phyloP scores from a whole-genome alignment of 148 eudicot species.

The Chenopodium suecicum region DNA sequence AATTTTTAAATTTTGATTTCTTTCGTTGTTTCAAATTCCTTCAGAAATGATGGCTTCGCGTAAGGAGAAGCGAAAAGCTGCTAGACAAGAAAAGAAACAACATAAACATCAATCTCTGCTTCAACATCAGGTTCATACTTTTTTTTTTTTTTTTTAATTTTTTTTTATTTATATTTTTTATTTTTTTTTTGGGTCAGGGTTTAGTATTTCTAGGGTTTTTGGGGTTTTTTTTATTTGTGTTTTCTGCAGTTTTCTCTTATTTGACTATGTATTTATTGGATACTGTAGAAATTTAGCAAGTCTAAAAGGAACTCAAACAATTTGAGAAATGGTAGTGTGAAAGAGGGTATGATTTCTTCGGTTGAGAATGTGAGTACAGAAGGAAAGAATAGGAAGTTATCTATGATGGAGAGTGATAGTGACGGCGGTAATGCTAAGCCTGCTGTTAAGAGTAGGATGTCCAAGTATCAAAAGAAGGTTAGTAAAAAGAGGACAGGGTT shows the following conservation, averaged over 20 bases:
- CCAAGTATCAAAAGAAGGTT: slow-evolving; percentile 17
- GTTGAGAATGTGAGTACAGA: slow-evolving; percentile 10
- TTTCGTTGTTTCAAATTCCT: background rate
- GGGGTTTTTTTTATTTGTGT: too few relatives aligned
- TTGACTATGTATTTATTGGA: too few relatives aligned
- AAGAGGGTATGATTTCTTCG: too few relatives aligned
- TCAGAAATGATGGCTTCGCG: slow-evolving; percentile 23
- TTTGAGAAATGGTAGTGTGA: too few relatives aligned
- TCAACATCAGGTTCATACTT: slow-evolving; percentile 40
- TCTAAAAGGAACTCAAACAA: too few relatives aligned
- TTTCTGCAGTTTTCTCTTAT: too few relatives aligned
- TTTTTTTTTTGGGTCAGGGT: background rate
- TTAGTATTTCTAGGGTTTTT: too few relatives aligned
- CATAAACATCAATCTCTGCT: slow-evolving; percentile 52
- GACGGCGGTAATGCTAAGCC: slow-evolving; percentile 15
- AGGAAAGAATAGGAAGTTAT: slow-evolving; percentile 13
- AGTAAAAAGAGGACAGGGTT: slow-evolving; percentile 58
- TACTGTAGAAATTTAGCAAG: too few relatives aligned
- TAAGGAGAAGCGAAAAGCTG: slow-evolving; percentile 46
- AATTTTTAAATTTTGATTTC: too few relatives aligned
- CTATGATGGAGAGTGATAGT: background rate
- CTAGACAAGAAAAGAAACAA: slow-evolving; percentile 47
- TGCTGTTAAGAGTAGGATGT: slow-evolving; percentile 11
- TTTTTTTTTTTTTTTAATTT: background rate
- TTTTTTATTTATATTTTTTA: background rate